A percentile compares a stretch with the other conserved stretches of the same genome.
phyloP scores from a whole-genome alignment of 257 asterid genomes.

The Cruciata laevipes region DNA sequence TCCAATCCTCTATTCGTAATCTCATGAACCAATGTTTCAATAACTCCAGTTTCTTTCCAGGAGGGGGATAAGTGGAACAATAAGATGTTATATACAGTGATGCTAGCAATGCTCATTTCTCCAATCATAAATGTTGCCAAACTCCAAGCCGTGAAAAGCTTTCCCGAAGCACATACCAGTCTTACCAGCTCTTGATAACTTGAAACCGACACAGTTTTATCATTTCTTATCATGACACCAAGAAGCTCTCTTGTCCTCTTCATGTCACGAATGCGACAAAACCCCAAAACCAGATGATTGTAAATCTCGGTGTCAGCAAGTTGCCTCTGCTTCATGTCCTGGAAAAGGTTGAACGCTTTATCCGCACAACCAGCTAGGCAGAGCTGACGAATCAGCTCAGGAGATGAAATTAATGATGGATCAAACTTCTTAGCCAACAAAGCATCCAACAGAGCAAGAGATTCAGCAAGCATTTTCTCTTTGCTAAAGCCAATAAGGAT shows the following conservation, averaged over 20 bases:
- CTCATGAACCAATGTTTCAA: constrained; percentile 29
- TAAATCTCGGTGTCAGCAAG: constrained; percentile 28
- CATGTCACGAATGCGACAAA: constrained; percentile 34
- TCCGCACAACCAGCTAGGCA: constrained; percentile 38
- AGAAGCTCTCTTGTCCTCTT: constrained; percentile 40
- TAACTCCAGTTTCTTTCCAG: constrained; percentile 19
- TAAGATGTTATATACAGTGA: constrained; percentile 43
- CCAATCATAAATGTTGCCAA: constrained; percentile 47
- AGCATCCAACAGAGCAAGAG: constrained; percentile 33
- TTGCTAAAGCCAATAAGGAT: constrained; percentile 44
- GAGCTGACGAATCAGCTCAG: constrained; percentile 42
- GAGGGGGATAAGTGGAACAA: constrained; percentile 46
- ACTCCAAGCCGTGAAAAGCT: constrained; percentile 34
- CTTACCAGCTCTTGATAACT: constrained; percentile 48
- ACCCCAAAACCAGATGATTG: constrained; percentile 37
- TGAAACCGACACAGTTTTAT: constrained; percentile 36
- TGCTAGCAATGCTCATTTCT: constrained; percentile 30
- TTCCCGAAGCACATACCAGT: constrained; percentile 34
- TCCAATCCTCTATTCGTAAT: constrained; percentile 36
- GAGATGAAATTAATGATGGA: constrained; percentile 36
- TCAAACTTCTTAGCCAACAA: constrained; percentile 39
- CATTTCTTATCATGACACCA: constrained; percentile 44
- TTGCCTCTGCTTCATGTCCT: constrained; percentile 30
- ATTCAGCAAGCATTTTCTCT: constrained; percentile 50
- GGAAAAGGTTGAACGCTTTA: constrained; percentile 44